A percentile compares a stretch with the other conserved stretches of the same genome.
Conservation (phyloP, 257 asterid species). For the Solanum clarkiae region DNA sequence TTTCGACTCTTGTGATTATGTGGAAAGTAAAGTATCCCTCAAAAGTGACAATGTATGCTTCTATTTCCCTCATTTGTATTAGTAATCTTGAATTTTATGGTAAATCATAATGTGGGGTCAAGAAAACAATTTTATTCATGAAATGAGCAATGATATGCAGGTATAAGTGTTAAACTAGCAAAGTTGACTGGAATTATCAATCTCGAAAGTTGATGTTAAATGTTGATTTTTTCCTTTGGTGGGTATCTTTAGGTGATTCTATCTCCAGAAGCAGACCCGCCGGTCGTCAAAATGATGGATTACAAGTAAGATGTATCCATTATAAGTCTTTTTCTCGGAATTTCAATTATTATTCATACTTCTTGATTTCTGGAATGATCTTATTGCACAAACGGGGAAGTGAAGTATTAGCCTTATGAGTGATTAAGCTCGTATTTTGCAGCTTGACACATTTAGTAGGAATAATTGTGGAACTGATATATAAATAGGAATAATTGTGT, state of each 20-base stretch:
- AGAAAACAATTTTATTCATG: not conserved
- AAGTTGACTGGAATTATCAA: not conserved
- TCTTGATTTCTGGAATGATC: not conserved
- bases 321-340: not conserved
- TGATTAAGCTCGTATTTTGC: not conserved
- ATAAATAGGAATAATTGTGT: not conserved
- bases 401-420: not conserved
- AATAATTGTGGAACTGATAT: not conserved
- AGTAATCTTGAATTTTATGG: not conserved
- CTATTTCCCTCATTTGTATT: not conserved
- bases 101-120: not conserved
- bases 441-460: not conserved
- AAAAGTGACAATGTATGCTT: not conserved
- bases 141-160: not conserved
- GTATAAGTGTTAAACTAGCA: not conserved
- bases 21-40: not conserved
- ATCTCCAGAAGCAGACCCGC: constrained; percentile 95
- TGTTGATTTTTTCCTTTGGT: not conserved
- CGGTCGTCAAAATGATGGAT: constrained; percentile 90
- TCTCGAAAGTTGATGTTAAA: not conserved
- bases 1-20: not conserved
- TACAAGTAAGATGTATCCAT: constrained; percentile 51
- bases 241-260: constrained; percentile 57
- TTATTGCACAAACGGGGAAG: not conserved
- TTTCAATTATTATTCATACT: not conserved